Conservation (phyloP, 441 rosid genomes). For the Heliophila coronopifolia region DNA sequence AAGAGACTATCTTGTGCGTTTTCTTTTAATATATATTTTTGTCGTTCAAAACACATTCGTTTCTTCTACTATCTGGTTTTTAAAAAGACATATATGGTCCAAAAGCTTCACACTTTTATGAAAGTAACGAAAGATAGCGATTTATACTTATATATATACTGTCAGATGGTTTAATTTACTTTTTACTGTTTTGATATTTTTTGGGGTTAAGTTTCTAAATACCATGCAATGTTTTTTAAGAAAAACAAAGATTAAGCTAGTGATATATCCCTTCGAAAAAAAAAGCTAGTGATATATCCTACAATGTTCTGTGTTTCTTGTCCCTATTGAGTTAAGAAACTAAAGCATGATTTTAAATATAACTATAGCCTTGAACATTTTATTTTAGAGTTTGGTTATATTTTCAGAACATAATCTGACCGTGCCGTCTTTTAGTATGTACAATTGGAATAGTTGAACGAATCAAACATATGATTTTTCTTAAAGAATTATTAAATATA, state of each 20-base stretch:
- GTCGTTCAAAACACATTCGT: constrained; percentile 23
- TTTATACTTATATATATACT: constrained; percentile 19
- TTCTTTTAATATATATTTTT: constrained; percentile 25
- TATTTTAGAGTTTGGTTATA: no score
- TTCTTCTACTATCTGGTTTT: constrained; percentile 22
- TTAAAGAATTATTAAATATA: no score
- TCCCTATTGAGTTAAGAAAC: no score
- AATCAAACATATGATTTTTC: no score
- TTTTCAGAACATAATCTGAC: no score
- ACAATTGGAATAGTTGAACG: no score
- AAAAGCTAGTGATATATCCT: no score
- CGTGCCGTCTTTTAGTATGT: no score
- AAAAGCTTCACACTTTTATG: constrained; percentile 54
- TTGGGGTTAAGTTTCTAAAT: constrained; percentile 1
- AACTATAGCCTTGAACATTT: no score
- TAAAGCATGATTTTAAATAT: no score
- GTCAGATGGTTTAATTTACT: constrained; percentile 25
- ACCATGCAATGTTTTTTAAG: constrained; percentile 10
- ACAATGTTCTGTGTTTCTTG: no score
- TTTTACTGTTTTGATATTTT: constrained; percentile 21
- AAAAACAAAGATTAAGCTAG: constrained; percentile 3
- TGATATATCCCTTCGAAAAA: no score
- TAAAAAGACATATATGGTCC: constrained; percentile 33
- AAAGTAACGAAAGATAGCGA: constrained; percentile 38
- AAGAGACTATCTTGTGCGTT: constrained; percentile 28